A percentile compares a stretch with the other conserved stretches of the same genome.
phyloP scores from a whole-genome alignment of 1,284 basidiomycete genomes.

The Trametes sp. region DNA sequence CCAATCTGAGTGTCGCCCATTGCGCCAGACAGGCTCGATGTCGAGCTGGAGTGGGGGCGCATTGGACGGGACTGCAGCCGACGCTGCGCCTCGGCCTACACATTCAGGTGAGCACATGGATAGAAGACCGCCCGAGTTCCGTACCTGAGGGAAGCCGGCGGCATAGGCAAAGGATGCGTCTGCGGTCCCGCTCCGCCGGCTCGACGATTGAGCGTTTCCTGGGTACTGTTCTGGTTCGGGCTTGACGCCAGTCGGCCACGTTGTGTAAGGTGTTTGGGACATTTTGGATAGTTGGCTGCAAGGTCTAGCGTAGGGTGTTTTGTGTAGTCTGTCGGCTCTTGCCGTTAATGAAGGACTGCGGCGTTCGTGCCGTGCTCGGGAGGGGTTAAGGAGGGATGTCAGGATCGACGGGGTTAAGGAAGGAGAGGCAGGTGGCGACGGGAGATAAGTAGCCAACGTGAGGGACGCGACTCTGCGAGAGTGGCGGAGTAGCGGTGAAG shows the following conservation, averaged over 20 bases:
- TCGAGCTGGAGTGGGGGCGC: conserved; percentile 30
- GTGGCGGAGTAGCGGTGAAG: conserved; percentile 28
- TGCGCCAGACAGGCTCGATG: conserved; percentile 69
- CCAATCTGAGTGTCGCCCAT: conserved; percentile 61
- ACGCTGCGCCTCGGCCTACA: conserved; percentile 27
- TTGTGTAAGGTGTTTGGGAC: conserved; percentile 39
- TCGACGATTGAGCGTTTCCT: conserved; percentile 30
- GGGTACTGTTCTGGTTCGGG: conserved; percentile 36
- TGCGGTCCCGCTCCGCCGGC: conserved; percentile 37
- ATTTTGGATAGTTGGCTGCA: conserved; percentile 33
- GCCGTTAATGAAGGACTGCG: conserved; percentile 33
- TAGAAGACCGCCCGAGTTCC: not conserved
- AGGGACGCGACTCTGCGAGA: conserved; percentile 49
- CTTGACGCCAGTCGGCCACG: conserved; percentile 39
- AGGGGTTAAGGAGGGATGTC: conserved; percentile 25
- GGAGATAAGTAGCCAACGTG: conserved; percentile 46
- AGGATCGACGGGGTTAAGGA: conserved; percentile 28
- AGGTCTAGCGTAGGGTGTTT: conserved; percentile 28
- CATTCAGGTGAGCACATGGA: not conserved
- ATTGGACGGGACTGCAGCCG: conserved; percentile 26
- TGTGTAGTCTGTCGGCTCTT: conserved; percentile 29
- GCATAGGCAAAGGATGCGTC: conserved; percentile 35
- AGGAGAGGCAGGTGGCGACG: conserved; percentile 36
- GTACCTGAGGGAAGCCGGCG: conserved; percentile 37
- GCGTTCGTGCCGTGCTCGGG: conserved; percentile 30